Base-by-base conservation (phyloP, 1,284 basidiomycete species). In the Athelia sp. region DNA sequence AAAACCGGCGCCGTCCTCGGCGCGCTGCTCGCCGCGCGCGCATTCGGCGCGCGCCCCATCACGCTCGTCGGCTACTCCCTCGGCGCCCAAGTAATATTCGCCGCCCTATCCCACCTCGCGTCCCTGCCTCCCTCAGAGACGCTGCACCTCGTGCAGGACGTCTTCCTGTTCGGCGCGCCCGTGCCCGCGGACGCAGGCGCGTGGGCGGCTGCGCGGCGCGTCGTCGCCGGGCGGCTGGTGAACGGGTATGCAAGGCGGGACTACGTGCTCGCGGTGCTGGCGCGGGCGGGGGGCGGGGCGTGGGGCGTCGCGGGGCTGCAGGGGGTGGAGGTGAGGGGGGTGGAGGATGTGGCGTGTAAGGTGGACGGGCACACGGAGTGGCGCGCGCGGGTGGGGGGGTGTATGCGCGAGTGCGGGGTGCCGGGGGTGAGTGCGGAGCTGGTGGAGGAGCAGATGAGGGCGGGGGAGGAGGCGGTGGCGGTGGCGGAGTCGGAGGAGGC, bases 241-340 rank as follows among this genome's bases (percentile, higher is more conserved):
- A 91, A 92, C 60, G 84, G 79, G 2, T 89, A 83, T 61, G 79
- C 82, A 13, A 73, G 69, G 52, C 74, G 82, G 53, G 87, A 90
- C 59, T 90, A 88, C 71, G 76, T 90, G 46, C 73, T 92, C 38
- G 86, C 84, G 0, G 79, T 89, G 50, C 75, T 90, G 4, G 84
- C 82, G 51, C 75, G 87, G 32, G 77, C 79, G 14, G 82, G 84
- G 1, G 72, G 75, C 31, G 78, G 74, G 35, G 81, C 75, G 19
- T 86, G 84, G 74, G 77, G 76, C 9, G 82, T 90, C 8, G 86
- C 87, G 3, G 87, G 88, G 3, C 65, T 90, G 29, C 64, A 79
- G 50, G 72, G 79, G 2, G 80, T 90, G 4, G 71, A 73, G 18
- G 79, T 86, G 1, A 75, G 78, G 48, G 85, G 86, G 1, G 69